Percentiles rank a stretch among this genome's conserved stretches.
These are phyloP conservation scores for Aspergillus luchuensis DNA, from an alignment of 2,329 filamentous ascomycete species.

Conservation along the genomic window DNA sequence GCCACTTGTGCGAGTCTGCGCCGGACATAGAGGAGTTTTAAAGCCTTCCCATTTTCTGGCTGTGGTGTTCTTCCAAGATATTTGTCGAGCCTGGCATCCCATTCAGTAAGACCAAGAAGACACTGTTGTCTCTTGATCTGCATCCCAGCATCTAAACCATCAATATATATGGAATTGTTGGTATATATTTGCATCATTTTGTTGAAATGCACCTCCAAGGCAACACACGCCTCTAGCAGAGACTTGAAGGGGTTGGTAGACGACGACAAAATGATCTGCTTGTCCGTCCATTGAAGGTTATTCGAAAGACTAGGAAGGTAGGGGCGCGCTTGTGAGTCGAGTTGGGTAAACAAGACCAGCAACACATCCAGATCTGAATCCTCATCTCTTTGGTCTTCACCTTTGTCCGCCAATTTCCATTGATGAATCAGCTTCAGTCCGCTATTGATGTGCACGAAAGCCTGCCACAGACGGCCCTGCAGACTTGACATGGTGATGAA, in stretches of 20 bases:
- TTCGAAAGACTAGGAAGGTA: background rate
- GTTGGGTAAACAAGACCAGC: background rate
- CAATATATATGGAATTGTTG: background rate
- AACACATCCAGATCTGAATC: background rate
- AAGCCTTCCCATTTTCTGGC: background rate
- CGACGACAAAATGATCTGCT: background rate
- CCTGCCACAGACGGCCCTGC: constrained; percentile 6
- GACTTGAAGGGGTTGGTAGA: background rate
- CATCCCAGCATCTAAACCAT: background rate
- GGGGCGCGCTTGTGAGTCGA: constrained; percentile 10
- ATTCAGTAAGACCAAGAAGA: background rate
- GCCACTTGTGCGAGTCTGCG: background rate
- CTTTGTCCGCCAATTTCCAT: background rate
- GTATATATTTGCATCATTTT: background rate
- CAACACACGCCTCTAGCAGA: background rate
- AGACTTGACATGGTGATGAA: constrained; percentile 8
- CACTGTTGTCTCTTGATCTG: background rate
- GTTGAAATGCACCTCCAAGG: constrained; percentile 1
- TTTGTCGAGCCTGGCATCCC: background rate
- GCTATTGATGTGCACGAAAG: constrained; percentile 12
- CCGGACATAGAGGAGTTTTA: background rate
- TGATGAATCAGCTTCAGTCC: constrained; percentile 7
- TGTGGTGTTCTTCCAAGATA: background rate
- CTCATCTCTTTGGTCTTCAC: background rate
- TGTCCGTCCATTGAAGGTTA: background rate